Evolutionary conservation across 2,329 filamentous ascomycete genomes (phyloP).

Genomic region (Botrytis porri): DNA sequence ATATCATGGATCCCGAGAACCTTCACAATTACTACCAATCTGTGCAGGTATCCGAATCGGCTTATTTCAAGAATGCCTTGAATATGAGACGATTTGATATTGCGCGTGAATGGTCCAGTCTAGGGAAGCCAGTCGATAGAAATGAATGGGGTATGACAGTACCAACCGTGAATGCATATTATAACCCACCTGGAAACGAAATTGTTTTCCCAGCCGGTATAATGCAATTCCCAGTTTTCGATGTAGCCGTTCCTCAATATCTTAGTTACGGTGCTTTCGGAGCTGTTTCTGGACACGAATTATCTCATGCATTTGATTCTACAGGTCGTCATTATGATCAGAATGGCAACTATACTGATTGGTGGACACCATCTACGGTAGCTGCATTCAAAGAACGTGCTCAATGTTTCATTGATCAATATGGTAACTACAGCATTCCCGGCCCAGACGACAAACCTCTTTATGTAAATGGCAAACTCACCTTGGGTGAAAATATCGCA

Average conservation of each 20-base stretch:
- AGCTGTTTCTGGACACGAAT: conserved; percentile 64
- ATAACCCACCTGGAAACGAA: conserved; percentile 54
- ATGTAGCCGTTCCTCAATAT: conserved; percentile 60
- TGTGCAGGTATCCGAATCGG: conserved; percentile 49
- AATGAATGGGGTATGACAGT: conserved; percentile 60
- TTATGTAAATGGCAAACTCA: conserved; percentile 61
- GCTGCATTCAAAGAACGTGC: conserved; percentile 56
- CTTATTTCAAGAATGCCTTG: conserved; percentile 58
- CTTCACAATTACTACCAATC: conserved; percentile 56
- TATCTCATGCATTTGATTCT: conserved; percentile 69
- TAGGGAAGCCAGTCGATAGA: conserved; percentile 59
- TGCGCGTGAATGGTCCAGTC: conserved; percentile 51
- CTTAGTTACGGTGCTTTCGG: conserved; percentile 69
- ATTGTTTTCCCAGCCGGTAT: conserved; percentile 69
- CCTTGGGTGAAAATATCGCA: conserved; percentile 68
- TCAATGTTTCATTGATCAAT: conserved; percentile 68
- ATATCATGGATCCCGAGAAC: conserved; percentile 56
- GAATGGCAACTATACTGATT: conserved; percentile 61
- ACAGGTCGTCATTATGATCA: conserved; percentile 63
- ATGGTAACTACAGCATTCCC: conserved; percentile 56
- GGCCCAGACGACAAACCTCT: conserved; percentile 55
- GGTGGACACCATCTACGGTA: conserved; percentile 63
- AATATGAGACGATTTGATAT: conserved; percentile 49
- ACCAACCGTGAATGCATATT: conserved; percentile 64
- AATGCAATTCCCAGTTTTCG: conserved; percentile 66